phyloP scores from a whole-genome alignment of 352 stramenopile species.

The Phytophthora pistaciae region DNA sequence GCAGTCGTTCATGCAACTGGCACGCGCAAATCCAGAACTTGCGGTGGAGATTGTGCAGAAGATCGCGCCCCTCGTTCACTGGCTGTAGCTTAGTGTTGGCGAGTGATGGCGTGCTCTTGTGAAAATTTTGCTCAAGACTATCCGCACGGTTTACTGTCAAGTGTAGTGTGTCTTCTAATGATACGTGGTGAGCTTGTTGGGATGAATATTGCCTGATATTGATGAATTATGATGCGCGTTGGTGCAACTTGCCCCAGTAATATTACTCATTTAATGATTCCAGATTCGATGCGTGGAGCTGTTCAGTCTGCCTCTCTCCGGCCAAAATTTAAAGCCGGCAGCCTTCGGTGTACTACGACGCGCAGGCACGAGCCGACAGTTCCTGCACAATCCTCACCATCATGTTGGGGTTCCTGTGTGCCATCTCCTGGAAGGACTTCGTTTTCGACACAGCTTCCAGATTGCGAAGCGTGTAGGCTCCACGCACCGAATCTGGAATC shows the following conservation, averaged over 20 bases:
- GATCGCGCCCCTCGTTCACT: too few species aligned
- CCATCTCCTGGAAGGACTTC: constrained; percentile 96
- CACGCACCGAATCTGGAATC: not conserved
- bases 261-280: not conserved
- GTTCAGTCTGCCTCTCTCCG: not conserved
- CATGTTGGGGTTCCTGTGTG: constrained; percentile 95
- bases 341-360: not conserved
- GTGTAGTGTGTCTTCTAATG: too few species aligned
- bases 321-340: not conserved
- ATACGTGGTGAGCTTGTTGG: too few species aligned
- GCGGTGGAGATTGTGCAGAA: too few species aligned
- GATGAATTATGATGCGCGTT: not conserved
- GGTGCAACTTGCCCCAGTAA: not conserved
- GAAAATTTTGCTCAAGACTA: too few species aligned
- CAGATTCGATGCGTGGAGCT: not conserved
- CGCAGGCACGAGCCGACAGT: constrained; percentile 33
- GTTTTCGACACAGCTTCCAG: constrained; percentile 97
- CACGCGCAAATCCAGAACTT: too few species aligned
- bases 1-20: too few species aligned
- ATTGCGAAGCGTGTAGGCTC: constrained; percentile 95
- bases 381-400: constrained; percentile 95
- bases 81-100: too few species aligned
- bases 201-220: not conserved
- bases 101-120: too few species aligned
- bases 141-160: too few species aligned